Conservation (phyloP, 306 rosid species). For the Acacia crassicarpa region DNA sequence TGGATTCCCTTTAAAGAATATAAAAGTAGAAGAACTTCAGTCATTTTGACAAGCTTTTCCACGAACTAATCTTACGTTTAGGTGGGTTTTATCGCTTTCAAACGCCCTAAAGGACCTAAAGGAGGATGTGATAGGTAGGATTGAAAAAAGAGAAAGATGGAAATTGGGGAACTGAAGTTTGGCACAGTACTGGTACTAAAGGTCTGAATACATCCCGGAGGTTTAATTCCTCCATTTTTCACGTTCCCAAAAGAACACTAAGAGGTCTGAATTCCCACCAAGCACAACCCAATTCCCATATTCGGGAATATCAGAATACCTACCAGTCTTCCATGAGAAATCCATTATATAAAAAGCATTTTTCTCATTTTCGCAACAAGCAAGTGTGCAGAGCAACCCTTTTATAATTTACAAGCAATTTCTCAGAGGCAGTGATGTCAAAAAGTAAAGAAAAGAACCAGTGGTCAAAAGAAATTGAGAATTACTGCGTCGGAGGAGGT, state of each 20-base stretch:
- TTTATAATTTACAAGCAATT: not conserved
- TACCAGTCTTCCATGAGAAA: not conserved
- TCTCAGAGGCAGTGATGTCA: not conserved
- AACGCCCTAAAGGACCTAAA: not conserved
- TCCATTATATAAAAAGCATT: not conserved
- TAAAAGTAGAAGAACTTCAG: not conserved
- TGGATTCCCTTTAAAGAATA: not conserved
- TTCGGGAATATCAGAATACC: not conserved
- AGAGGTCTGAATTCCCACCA: not conserved
- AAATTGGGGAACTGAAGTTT: not conserved
- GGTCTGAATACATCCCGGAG: not conserved
- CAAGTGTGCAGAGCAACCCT: not conserved
- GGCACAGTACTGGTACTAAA: not conserved
- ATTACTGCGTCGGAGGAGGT: constrained; percentile 47
- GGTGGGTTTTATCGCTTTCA: not conserved
- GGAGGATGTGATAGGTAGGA: not conserved
- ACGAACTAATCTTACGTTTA: not conserved
- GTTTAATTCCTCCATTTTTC: not conserved
- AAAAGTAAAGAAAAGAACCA: not conserved
- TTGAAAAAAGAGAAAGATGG: not conserved
- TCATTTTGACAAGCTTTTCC: not conserved
- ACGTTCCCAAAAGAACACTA: not conserved
- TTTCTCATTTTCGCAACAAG: not conserved
- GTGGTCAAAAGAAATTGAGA: not conserved
- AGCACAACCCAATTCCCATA: not conserved